Conservation (phyloP, 2,329 filamentous ascomycete genomes). For the Domatiomyces catenatus region DNA sequence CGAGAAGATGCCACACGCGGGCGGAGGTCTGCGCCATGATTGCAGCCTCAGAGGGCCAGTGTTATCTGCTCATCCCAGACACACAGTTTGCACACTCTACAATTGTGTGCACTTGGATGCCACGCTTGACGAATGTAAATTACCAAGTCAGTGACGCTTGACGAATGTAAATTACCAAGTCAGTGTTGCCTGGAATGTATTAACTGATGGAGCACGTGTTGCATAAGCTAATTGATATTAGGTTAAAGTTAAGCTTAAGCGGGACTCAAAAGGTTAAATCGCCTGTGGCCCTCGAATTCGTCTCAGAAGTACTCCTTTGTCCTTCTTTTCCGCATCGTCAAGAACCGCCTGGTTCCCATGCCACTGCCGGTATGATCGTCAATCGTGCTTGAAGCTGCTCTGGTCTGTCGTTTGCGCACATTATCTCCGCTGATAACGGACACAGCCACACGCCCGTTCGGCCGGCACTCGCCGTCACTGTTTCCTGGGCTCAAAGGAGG, state of each 20-base stretch:
- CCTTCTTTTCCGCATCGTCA: constrained; percentile 12
- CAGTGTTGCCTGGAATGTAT: too few species aligned
- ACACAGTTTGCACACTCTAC: neutral
- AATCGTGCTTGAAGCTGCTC: neutral
- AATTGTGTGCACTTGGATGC: neutral
- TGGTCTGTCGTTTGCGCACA: constrained; percentile 3
- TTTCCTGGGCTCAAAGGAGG: constrained; percentile 9
- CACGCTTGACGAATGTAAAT: neutral
- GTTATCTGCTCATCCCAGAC: neutral
- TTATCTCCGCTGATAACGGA: constrained; percentile 1
- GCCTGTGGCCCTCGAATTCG: too few species aligned
- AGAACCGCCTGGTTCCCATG: constrained; percentile 10
- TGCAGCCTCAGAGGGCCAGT: neutral
- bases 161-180: neutral
- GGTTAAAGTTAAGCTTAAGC: too few species aligned
- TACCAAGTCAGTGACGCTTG: neutral
- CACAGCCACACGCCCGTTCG: neutral
- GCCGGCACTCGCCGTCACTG: constrained; percentile 1
- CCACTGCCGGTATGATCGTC: constrained; percentile 1
- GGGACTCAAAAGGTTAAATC: too few species aligned
- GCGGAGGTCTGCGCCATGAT: neutral
- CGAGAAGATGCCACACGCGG: neutral
- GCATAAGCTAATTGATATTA: too few species aligned
- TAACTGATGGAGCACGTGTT: too few species aligned
- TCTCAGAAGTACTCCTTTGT: neutral